Base-by-base conservation (phyloP, 2,329 filamentous ascomycete genomes). In the Sporothrix variecibatus region DNA sequence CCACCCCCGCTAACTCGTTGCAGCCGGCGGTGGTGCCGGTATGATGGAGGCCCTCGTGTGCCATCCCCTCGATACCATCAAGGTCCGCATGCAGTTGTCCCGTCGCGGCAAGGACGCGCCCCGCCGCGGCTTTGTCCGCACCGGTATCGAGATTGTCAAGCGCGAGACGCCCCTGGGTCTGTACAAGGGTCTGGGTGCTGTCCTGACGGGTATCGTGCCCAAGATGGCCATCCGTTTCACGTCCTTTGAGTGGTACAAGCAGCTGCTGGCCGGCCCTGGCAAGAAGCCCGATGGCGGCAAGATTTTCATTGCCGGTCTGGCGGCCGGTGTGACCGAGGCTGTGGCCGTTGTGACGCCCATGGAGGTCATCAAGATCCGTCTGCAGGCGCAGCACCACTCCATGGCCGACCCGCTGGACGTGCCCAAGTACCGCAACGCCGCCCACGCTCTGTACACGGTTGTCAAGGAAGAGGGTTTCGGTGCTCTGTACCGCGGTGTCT, bases 181-280 rank as follows among this genome's bases (percentile, higher is more conserved):
- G 74, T 99, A 99, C 89, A 99, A 99, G 86, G 96, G 96, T 78
- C 89, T 99, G n/a, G 96, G 96, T 76, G 96, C 96, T 73, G 96
- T 99, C 58, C 83, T 98, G 75, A 98, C 95, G 31, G 96, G 96
- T 78, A 99, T 99, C 82, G 90, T 99, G 28, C 96, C 96, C 73
- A 99, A 99, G 85, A 99, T 99, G 96, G 96, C 96, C 76, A 99
- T 98, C 82, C 93, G 96, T 53, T 99, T 99, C 85, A 97, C 95
- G 67, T 97, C 94, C 73, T 99, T 98, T 84, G 96, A 98, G 83
- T 90, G 89, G 81, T 99, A 98, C 85, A 98, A 98, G 89, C 91
- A 94, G 81, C 76, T 92, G 76, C 87, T 98, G 31, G 91, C 93
- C 60, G 87, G 94, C 82, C 34, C n/a, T 8, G 69, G 68, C 71